Evolutionary conservation across 345 rosid genomes (phyloP), one percentile per base, ranked within the genome.

Genomic region (Linum lewisii): DNA sequence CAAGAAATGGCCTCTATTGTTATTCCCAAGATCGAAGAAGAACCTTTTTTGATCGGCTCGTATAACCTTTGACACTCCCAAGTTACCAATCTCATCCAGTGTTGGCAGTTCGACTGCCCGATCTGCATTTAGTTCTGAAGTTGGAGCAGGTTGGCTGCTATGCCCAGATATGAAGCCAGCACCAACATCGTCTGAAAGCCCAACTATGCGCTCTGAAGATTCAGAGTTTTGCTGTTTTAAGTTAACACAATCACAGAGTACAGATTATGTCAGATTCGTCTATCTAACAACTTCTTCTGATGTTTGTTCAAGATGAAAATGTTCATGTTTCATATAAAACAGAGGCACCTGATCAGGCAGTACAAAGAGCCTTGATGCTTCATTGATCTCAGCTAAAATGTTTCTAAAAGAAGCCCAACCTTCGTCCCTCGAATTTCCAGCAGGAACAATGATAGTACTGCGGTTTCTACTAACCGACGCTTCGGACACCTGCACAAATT

Each of bases 121-220:
- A 34, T 93, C 98, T 42, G 66, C 84, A 69, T 76, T 80, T 72
- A 80, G 69, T 51, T 88, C 95, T 36, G 94, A 79, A 71, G 83
- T 72, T 38, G 91, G 64, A 68, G 75, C 69, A 34, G 88, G 81
- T 63, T 92, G 99, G 59, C 74, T 82, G 58, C 87, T 80, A 60
- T 88, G 90, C 37, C 99, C 99, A 71, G 99, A 77, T 73, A 93
- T 93, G 75, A 93, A 93, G 62, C 99, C 99, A 67, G 97, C 99
- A 65, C 97, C 99, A 3, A 93, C 99, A 72, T 93, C 99, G 78
- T 93, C 93, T 8, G 98, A 92, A 60, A 92, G 96, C 61, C 95
- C 99, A 72, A 77, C 91, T 52, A 86, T 60, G 58, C 67, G 86
- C 74, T 85, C 95, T 60, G 87, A 73, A 73, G 75, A 66, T 75